Evolutionary conservation across 169 alveolate species (phyloP), one percentile per base, ranked within the genome.

Genomic region (Eimeria zaria): DNA sequence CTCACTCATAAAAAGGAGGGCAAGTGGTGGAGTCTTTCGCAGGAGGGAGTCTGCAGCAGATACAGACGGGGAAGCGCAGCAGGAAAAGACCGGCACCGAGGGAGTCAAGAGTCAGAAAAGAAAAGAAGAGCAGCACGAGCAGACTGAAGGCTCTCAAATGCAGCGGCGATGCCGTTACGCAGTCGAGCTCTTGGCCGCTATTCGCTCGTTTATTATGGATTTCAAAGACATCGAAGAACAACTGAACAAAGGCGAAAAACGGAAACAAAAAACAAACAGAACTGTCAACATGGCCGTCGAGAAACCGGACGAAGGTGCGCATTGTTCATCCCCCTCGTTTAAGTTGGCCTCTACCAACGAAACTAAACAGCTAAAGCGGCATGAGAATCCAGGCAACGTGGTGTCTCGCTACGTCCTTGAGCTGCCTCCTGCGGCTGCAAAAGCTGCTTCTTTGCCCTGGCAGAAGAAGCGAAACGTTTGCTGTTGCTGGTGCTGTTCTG

Each of bases 281-380:
- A 84, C 91, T 39, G 78, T 84, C 60, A 84, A 84, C 55, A 55
- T 84, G 78, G 91, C 91, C 58, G 60, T 84, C 58, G 91, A 84
- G 6, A 55, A 84, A 14, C 30, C 48, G 39, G 55, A 51, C 44
- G 91, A 84, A 58, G 91, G 91, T 84, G 20, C 33, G 87, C 51
- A 18, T 41, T 81, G 0, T n/a, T 27, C 71, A 7, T 24, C 76
- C 36, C 36, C 39, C 18, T 76, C 36, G 0, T 0, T 18, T 18
- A 4, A 27, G 36, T 39, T 41, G 27, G 48, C 4, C 24, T 30
- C 27, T 11, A 33, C 48, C 18, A 69, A 20, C 48, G n/a, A 0
- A 69, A 69, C 78, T 69, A 36, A 44, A 22, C 87, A 76, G 60
- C 48, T 33, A 33, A 5, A 33, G 27, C 78, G 14, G 8, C 78